These are phyloP conservation scores for Ceratocystis destructans DNA, from an alignment of 2,329 filamentous ascomycete genomes.

Conservation along the genomic window DNA sequence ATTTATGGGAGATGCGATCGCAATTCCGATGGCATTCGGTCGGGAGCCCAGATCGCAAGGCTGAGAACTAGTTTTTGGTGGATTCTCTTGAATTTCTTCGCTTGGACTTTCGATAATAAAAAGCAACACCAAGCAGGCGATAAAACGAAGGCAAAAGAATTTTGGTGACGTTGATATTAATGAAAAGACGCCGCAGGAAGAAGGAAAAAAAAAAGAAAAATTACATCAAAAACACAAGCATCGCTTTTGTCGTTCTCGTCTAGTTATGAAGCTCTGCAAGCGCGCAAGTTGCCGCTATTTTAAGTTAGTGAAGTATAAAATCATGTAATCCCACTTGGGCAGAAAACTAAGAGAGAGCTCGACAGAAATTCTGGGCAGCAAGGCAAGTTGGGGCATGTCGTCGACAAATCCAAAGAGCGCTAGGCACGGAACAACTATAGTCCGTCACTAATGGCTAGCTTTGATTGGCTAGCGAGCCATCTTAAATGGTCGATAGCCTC, in stretches of 20 bases:
- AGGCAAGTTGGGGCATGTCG: conserved; percentile 24
- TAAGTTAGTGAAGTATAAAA: background rate
- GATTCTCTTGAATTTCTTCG: background rate
- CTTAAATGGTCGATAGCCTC: background rate
- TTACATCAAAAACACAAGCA: background rate
- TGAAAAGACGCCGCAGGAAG: background rate
- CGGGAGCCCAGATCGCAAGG: background rate
- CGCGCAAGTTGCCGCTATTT: background rate
- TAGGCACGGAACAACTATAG: conserved; percentile 23
- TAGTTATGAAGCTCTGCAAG: background rate
- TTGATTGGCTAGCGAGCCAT: background rate
- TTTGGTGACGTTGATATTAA: conserved; percentile 2
- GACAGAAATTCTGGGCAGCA: background rate
- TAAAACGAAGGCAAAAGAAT: background rate
- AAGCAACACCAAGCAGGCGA: background rate
- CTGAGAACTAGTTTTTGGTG: background rate
- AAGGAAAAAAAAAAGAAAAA: background rate
- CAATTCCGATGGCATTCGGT: background rate
- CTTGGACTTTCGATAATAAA: background rate
- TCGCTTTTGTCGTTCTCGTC: background rate
- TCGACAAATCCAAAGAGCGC: conserved; percentile 28
- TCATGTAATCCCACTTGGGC: background rate
- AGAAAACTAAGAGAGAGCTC: background rate
- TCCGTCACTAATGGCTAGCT: conserved; percentile 21
- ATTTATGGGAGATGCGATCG: background rate